These are phyloP conservation scores for Sarcomyxa edulis DNA, from an alignment of 768 basidiomycete genomes.

Conservation along the genomic window DNA sequence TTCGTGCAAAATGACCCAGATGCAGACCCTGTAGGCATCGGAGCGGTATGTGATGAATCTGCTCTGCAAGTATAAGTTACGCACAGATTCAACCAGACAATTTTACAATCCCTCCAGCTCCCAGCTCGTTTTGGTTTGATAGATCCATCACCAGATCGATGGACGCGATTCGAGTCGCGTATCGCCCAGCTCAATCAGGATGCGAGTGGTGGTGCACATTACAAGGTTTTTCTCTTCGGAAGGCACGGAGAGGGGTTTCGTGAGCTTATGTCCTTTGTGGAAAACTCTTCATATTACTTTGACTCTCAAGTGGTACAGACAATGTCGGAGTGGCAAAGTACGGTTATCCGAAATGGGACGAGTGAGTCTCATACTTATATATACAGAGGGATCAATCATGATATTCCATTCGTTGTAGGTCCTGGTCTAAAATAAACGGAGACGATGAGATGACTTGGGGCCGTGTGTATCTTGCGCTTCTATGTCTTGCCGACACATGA, in stretches of 20 bases:
- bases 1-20: not conserved
- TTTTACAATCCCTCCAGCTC: conserved; percentile 41
- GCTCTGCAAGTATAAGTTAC: too few relatives aligned
- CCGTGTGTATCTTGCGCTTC: conserved; percentile 38
- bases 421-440: conserved; percentile 59
- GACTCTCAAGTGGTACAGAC: conserved; percentile 34
- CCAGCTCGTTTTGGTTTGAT: conserved; percentile 55
- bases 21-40: not conserved
- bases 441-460: conserved; percentile 71
- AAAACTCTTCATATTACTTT: not conserved
- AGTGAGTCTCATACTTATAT: conserved; percentile 33
- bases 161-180: conserved; percentile 36
- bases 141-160: conserved; percentile 42
- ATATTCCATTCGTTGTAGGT: conserved; percentile 26
- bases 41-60: too few relatives aligned
- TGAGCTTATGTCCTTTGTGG: conserved; percentile 26
- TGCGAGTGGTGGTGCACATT: conserved; percentile 31
- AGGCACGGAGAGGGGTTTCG: conserved; percentile 75
- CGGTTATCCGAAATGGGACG: conserved; percentile 51
- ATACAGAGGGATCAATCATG: not conserved
- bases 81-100: too few relatives aligned
- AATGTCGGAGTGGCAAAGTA: conserved; percentile 63
- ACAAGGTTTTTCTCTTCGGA: conserved; percentile 63
- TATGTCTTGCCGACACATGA: not conserved
- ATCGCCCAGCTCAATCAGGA: conserved; percentile 43